Evolutionary conservation across 768 basidiomycete species (phyloP).

Genomic region (Collybia sp.): DNA sequence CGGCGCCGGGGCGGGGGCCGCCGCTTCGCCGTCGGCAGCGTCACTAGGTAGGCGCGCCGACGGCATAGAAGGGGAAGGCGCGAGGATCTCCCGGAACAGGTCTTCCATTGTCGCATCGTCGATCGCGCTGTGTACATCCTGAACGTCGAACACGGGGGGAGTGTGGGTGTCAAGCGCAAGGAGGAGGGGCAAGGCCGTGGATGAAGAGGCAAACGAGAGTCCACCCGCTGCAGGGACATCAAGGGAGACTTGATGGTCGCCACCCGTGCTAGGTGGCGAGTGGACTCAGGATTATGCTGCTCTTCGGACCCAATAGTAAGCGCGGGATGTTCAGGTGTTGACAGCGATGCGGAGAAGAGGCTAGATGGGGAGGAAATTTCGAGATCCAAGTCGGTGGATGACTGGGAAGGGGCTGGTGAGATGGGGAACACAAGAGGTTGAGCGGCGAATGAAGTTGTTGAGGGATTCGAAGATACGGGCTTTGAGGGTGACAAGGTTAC

Average conservation of each 20-base stretch:
- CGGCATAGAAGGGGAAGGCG: conserved; percentile 36
- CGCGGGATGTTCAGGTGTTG: conserved; percentile 17
- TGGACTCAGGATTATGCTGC: conserved; percentile 47
- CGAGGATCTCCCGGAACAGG: conserved; percentile 68
- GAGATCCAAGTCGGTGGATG: conserved; percentile 28
- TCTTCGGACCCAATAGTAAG: conserved; percentile 20
- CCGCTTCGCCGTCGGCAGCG: conserved; percentile 11
- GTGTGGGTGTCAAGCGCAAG: conserved; percentile 15
- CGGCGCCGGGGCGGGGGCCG: conserved; percentile 12
- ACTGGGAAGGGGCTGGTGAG: conserved; percentile 28
- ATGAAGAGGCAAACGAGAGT: conserved; percentile 32
- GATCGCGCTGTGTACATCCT: conserved; percentile 21
- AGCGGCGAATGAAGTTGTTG: conserved; percentile 24
- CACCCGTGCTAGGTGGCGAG: conserved; percentile 99
- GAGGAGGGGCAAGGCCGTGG: conserved; percentile 17
- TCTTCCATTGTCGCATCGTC: conserved; percentile 65
- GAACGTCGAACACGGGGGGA: conserved; percentile 9
- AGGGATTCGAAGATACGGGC: conserved; percentile 16
- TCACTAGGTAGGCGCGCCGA: conserved; percentile 17
- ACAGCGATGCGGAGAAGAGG: conserved; percentile 25
- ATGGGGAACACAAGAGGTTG: conserved; percentile 27
- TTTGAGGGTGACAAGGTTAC: conserved; percentile 17
- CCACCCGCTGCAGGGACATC: conserved; percentile 96
- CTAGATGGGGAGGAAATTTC: conserved; percentile 23
- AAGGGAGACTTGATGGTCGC: conserved; percentile 65